These are phyloP conservation scores for Hymenoscyphus infarciens DNA, from an alignment of 2,329 filamentous ascomycete species.

Conservation along the genomic window DNA sequence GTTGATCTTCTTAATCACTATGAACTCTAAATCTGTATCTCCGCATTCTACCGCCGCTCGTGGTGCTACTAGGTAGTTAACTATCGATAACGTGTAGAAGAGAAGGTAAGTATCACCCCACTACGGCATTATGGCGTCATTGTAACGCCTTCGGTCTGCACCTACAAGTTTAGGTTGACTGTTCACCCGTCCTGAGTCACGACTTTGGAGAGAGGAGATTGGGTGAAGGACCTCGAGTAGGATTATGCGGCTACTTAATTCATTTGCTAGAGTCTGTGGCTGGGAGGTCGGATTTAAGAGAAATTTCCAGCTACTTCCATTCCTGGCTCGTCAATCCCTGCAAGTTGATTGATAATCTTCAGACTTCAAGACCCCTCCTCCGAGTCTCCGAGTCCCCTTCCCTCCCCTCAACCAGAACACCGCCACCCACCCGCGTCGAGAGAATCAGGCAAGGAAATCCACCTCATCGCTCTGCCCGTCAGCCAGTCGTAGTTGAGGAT, in stretches of 20 bases:
- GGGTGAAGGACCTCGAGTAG: not conserved
- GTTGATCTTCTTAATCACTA: no score
- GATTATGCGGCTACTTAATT: not conserved
- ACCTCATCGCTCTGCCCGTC: not conserved
- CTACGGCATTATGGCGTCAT: not conserved
- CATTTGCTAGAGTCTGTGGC: not conserved
- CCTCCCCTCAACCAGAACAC: slow-evolving; percentile 1
- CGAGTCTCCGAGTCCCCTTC: no score
- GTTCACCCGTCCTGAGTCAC: not conserved
- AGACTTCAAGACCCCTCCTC: not conserved
- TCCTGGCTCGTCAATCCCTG: not conserved
- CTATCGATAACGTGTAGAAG: not conserved
- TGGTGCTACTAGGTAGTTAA: no score
- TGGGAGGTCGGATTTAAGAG: not conserved
- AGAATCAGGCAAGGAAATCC: slow-evolving; percentile 8
- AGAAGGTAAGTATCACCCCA: not conserved
- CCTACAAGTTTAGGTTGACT: not conserved
- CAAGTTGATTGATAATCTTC: slow-evolving; percentile 5
- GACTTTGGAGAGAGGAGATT: not conserved
- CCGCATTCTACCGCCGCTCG: no score
- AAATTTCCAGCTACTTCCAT: slow-evolving; percentile 1
- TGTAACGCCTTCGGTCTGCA: not conserved
- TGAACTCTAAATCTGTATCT: no score
- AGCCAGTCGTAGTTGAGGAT: not conserved
- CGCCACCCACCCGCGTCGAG: not conserved